phyloP scores from a whole-genome alignment of 2,329 filamentous ascomycete genomes.

The Sporothrix pallida region DNA sequence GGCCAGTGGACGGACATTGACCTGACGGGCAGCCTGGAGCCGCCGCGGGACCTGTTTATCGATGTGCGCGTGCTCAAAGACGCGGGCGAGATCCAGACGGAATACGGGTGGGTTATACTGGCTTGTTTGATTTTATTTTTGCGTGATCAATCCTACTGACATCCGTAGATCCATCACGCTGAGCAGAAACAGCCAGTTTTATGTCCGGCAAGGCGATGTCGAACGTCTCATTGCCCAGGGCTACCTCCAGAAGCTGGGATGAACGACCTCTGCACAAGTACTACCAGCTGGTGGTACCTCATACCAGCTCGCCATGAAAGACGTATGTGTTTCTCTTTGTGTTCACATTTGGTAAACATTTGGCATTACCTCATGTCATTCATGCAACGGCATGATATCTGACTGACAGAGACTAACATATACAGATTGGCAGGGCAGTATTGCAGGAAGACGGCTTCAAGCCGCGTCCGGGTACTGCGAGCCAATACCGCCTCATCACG shows the following conservation, averaged over 20 bases:
- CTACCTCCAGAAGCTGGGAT: conserved; percentile 88
- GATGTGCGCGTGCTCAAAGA: conserved; percentile 96
- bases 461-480: not conserved
- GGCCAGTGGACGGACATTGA: conserved; percentile 99
- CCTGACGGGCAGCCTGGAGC: conserved; percentile 89
- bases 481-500: not conserved
- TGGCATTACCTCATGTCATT: not conserved
- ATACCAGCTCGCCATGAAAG: not conserved
- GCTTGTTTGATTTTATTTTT: not conserved
- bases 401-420: too few relatives aligned
- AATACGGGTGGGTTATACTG: conserved; percentile 75
- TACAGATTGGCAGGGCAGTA: not conserved
- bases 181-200: conserved; percentile 98
- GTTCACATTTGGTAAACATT: not conserved
- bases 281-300: too few relatives aligned
- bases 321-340: not conserved
- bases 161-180: conserved; percentile 76
- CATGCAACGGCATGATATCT: not conserved
- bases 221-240: conserved; percentile 93
- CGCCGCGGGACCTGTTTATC: conserved; percentile 94
- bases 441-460: not conserved
- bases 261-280: conserved; percentile 45
- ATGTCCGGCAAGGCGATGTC: conserved; percentile 93
- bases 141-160: conserved; percentile 46
- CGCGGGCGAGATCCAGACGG: conserved; percentile 97